Conservation (phyloP, 2,329 filamentous ascomycete species). For the Talaromyces sp. region DNA sequence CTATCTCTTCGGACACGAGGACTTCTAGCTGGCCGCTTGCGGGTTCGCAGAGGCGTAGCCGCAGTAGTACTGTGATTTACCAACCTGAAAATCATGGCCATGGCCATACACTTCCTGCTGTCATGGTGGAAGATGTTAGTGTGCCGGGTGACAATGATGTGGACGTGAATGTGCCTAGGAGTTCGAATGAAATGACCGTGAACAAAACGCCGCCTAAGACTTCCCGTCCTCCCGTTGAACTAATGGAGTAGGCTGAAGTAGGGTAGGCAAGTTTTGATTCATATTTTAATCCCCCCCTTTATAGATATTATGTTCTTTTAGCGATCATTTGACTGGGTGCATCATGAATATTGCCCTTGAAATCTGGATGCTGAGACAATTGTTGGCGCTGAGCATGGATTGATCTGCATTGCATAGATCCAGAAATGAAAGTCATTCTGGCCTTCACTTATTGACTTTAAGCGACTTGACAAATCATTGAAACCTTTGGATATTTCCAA, state of each 20-base stretch:
- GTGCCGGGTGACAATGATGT: conserved; percentile 44
- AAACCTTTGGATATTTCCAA: too few species aligned
- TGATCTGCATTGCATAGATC: conserved; percentile 3
- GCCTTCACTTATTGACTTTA: too few species aligned
- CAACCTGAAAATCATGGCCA: conserved; percentile 64
- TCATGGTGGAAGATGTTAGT: conserved; percentile 65
- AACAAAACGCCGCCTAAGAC: conserved; percentile 55
- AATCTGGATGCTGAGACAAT: conserved; percentile 11
- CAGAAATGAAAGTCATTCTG: too few species aligned
- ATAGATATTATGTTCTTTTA: too few species aligned
- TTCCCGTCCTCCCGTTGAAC: conserved; percentile 57
- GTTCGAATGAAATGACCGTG: conserved; percentile 45
- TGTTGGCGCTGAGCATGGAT: conserved; percentile 19
- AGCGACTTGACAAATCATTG: too few species aligned
- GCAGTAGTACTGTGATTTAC: conserved; percentile 65
- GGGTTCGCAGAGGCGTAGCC: conserved; percentile 37
- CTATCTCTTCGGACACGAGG: conserved; percentile 37
- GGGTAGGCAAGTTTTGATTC: background rate
- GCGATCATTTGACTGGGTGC: conserved; percentile 9
- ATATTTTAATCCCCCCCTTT: too few species aligned
- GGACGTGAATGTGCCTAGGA: conserved; percentile 35
- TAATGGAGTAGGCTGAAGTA: conserved; percentile 50
- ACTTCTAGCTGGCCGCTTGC: conserved; percentile 34
- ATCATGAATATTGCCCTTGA: too few species aligned
- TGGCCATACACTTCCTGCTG: conserved; percentile 62